Conservation (phyloP, 2,329 filamentous ascomycete species). For the Calonectria hawksworthii region DNA sequence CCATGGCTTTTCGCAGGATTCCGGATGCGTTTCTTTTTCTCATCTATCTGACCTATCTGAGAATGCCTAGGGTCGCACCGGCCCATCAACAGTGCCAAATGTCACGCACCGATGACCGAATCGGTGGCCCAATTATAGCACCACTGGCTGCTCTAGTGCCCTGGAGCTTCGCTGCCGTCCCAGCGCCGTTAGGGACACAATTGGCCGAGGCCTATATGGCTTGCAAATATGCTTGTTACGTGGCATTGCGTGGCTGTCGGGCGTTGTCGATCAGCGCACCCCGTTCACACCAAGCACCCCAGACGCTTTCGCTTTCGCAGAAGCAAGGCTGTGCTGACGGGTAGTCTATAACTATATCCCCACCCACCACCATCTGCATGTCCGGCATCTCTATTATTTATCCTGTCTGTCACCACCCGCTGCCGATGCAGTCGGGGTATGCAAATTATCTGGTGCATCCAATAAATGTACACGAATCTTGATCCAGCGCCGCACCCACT, state of each 20-base stretch:
- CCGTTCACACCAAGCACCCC: slow-evolving; percentile 34
- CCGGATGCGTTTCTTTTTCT: slow-evolving; percentile 13
- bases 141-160: slow-evolving; percentile 14
- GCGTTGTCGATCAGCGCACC: slow-evolving; percentile 31
- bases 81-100: slow-evolving; percentile 14
- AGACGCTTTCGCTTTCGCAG: slow-evolving; percentile 23
- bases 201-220: slow-evolving; percentile 20
- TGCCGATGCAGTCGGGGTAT: slow-evolving; percentile 1
- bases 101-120: slow-evolving; percentile 18
- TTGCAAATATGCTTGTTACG: slow-evolving; percentile 32
- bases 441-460: neutral
- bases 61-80: slow-evolving; percentile 8
- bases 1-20: slow-evolving; percentile 14
- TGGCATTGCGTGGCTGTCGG: slow-evolving; percentile 41
- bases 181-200: neutral
- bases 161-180: slow-evolving; percentile 26
- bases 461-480: slow-evolving; percentile 17
- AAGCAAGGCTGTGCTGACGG: slow-evolving; percentile 30
- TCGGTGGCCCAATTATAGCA: slow-evolving; percentile 41
- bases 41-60: slow-evolving; percentile 10
- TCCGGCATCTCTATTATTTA: slow-evolving; percentile 6
- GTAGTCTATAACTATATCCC: slow-evolving; percentile 24
- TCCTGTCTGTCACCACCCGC: slow-evolving; percentile 5
- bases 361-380: slow-evolving; percentile 16
- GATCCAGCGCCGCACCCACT: slow-evolving; percentile 1